Evolutionary conservation across 179 eudicot species (phyloP).

Genomic region (Dionaea muscipula): DNA sequence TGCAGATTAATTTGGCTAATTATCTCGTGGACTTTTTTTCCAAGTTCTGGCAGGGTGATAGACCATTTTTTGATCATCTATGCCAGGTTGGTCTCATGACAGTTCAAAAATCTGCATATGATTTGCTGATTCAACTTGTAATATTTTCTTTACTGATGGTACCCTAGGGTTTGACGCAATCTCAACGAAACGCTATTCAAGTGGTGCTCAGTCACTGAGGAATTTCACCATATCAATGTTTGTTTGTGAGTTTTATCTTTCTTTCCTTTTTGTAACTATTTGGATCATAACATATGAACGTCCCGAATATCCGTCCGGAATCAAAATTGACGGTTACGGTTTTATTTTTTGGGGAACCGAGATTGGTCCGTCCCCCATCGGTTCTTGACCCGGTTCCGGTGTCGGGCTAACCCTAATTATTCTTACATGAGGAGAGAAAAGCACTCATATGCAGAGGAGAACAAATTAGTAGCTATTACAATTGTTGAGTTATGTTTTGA

Average conservation of each 20-base stretch:
- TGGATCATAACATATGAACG: no score
- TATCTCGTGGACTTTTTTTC: constrained; percentile 53
- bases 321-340: no score
- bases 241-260: constrained; percentile 5
- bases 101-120: background rate
- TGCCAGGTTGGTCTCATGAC: constrained; percentile 38
- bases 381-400: no score
- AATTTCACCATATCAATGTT: constrained; percentile 1
- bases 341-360: no score
- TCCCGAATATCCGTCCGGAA: no score
- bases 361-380: no score
- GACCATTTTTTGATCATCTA: constrained; percentile 53
- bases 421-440: no score
- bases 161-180: constrained; percentile 27
- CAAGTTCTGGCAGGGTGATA: constrained; percentile 56
- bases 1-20: constrained; percentile 74
- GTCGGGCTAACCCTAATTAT: no score
- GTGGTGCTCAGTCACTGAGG: constrained; percentile 22
- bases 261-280: no score
- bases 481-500: no score
- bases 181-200: constrained; percentile 29
- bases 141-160: background rate
- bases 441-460: no score
- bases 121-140: background rate
- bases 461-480: no score